Base-by-base conservation (phyloP, 139 green algal genomes). In the Chlorella ohadii region DNA sequence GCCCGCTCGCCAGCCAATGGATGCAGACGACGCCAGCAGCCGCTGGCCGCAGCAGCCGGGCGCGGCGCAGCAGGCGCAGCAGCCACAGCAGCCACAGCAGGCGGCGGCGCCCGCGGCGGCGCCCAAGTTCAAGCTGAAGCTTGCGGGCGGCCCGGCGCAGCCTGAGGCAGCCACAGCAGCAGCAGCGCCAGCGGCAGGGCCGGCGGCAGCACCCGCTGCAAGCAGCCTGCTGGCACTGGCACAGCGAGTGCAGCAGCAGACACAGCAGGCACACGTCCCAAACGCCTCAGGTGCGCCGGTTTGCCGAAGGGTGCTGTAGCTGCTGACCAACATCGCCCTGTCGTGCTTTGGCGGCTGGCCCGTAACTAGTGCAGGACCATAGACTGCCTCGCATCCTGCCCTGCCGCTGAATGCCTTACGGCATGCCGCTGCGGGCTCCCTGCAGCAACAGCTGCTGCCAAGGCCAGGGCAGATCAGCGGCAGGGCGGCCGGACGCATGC, bases 61-160 rank as follows among this genome's bases (percentile, higher is more conserved):
- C 66, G 66, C 15, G 44, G 44, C 33, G 44, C 33, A 23, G 31
- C 66, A 72, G 15, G n/a, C 11, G 20, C 11, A 16, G n/a, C 23
- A 1, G 6, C 66, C 12, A 20, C 66, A 47, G 67, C 70, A 33
- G 39, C 2, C 51, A 2, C 51, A 59, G 51, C 51, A 59, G 51
- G 51, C 51, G 15, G 51, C 51, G 51, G 51, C 51, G 9, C 51
- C 38, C 23, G 68, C 41, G 27, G 39, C 25, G 22, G 70, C 39
- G 20, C 65, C 65, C 27, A 77, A 59, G 70, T 3, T 77, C 11
- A n/a, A 31, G 70, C 70, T 77, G 23, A 77, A 77, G 70, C 6
- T 77, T 20, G 70, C 39, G 11, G 4, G n/a, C 65, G 16, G n/a
- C 2, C 31, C 20, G 15, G 31, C 33, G 1, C 63, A 68, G 63